These are phyloP conservation scores for Ganoderma leucocontextum DNA, from an alignment of 1,284 basidiomycete species.

Conservation along the genomic window DNA sequence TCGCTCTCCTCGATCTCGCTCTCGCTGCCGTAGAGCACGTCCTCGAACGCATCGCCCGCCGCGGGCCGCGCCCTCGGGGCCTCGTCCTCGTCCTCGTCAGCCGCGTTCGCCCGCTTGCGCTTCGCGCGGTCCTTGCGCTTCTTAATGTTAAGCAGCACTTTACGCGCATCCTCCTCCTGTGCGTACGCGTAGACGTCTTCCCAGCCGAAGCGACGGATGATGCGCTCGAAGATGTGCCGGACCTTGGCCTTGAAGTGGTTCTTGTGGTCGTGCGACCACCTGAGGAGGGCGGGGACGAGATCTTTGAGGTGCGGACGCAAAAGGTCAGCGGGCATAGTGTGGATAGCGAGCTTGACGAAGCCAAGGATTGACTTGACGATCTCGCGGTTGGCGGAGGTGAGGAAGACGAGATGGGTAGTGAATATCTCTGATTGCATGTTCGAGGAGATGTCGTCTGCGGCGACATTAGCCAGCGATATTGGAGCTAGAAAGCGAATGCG, in stretches of 20 bases:
- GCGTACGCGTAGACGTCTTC: conserved; percentile 83
- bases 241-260: conserved; percentile 99
- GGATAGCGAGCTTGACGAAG: conserved; percentile 93
- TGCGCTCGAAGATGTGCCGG: conserved; percentile 95
- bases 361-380: conserved; percentile 97
- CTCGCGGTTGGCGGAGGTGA: conserved; percentile 94
- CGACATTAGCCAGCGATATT: neutral
- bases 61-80: conserved; percentile 53
- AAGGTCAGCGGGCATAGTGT: conserved; percentile 79
- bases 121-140: conserved; percentile 92
- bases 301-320: conserved; percentile 80
- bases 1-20: conserved; percentile 84
- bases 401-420: conserved; percentile 88
- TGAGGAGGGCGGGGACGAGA: conserved; percentile 87
- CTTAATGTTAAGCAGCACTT: conserved; percentile 90
- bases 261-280: conserved; percentile 97
- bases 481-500: neutral
- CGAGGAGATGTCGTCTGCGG: conserved; percentile 71
- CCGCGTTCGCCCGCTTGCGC: conserved; percentile 68
- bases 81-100: conserved; percentile 65
- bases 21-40: conserved; percentile 94
- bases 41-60: conserved; percentile 91
- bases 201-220: conserved; percentile 92
- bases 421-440: conserved; percentile 90
- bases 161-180: conserved; percentile 77